phyloP scores from a whole-genome alignment of 352 stramenopile genomes.

The Hyphochytrium catenoides region DNA sequence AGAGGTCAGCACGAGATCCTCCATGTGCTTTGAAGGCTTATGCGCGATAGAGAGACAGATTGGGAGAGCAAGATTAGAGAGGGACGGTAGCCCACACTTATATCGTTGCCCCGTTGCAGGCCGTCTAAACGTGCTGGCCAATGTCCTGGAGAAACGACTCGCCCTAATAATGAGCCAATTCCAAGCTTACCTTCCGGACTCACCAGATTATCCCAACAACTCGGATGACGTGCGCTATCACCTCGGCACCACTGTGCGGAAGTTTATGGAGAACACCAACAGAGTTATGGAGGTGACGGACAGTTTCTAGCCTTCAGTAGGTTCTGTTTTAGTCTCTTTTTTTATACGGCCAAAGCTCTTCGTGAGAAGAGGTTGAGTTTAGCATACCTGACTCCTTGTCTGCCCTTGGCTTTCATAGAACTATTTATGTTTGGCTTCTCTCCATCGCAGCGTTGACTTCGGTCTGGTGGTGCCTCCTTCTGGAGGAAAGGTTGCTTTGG shows the following conservation, averaged over 20 bases:
- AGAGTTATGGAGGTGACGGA: conserved; percentile 18
- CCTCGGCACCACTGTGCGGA: conserved; percentile 40
- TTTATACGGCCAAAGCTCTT: conserved; percentile 1
- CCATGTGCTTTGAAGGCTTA: too few species aligned
- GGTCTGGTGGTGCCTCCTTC: too few species aligned
- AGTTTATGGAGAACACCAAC: conserved; percentile 33
- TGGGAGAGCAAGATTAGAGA: background rate
- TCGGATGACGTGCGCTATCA: conserved; percentile 67
- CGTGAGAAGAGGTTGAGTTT: too few species aligned
- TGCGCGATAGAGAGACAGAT: background rate
- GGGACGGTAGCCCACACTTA: background rate
- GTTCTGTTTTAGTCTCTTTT: background rate
- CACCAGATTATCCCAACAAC: conserved; percentile 57
- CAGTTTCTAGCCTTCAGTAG: background rate
- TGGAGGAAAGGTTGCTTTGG: too few species aligned
- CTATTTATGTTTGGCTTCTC: too few species aligned
- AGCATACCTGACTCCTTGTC: conserved; percentile 1
- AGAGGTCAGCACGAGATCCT: too few species aligned
- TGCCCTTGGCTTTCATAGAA: too few species aligned
- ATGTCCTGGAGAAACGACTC: conserved; percentile 92
- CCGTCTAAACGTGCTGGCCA: conserved; percentile 91
- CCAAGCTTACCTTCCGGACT: conserved; percentile 51
- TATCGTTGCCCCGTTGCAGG: conserved; percentile 11
- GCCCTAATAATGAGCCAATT: conserved; percentile 75
- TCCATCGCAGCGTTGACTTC: too few species aligned